Evolutionary conservation across 164 flowering plant genomes (phyloP).

Genomic region (Nelumbo lutea): DNA sequence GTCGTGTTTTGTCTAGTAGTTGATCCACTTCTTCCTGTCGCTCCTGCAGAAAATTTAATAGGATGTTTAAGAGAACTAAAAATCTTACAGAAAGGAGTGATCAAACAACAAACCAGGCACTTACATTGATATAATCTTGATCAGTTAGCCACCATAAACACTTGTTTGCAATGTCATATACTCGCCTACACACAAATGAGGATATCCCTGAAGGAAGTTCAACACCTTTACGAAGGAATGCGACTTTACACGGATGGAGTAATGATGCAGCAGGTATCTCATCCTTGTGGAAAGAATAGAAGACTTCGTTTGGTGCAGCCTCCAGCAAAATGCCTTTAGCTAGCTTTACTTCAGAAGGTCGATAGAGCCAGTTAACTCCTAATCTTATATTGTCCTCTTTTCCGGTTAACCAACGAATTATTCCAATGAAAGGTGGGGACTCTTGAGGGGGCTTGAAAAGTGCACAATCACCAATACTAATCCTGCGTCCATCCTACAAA

Average conservation of each 20-base stretch:
- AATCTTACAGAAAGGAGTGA: neutral
- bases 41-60: slow-evolving; percentile 38
- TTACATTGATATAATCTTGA: slow-evolving; percentile 76
- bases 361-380: slow-evolving; percentile 89
- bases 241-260: slow-evolving; percentile 98
- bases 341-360: slow-evolving; percentile 83
- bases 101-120: slow-evolving; percentile 16
- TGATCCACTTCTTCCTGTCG: slow-evolving; percentile 85
- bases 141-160: slow-evolving; percentile 97
- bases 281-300: slow-evolving; percentile 91
- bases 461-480: slow-evolving; percentile 88
- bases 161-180: slow-evolving; percentile 72
- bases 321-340: slow-evolving; percentile 66
- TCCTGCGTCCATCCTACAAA: slow-evolving; percentile 80
- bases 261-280: slow-evolving; percentile 85
- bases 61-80: neutral
- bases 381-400: slow-evolving; percentile 44
- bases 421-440: slow-evolving; percentile 86
- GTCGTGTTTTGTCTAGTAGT: slow-evolving; percentile 53
- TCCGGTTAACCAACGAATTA: slow-evolving; percentile 50
- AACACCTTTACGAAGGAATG: slow-evolving; percentile 90
- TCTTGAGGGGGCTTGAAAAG: slow-evolving; percentile 76
- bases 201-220: slow-evolving; percentile 82
- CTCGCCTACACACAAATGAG: slow-evolving; percentile 87
- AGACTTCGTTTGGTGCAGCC: slow-evolving; percentile 88